Evolutionary conservation across 176 grass and related monocot species (phyloP).

Genomic region (Typha latifolia): DNA sequence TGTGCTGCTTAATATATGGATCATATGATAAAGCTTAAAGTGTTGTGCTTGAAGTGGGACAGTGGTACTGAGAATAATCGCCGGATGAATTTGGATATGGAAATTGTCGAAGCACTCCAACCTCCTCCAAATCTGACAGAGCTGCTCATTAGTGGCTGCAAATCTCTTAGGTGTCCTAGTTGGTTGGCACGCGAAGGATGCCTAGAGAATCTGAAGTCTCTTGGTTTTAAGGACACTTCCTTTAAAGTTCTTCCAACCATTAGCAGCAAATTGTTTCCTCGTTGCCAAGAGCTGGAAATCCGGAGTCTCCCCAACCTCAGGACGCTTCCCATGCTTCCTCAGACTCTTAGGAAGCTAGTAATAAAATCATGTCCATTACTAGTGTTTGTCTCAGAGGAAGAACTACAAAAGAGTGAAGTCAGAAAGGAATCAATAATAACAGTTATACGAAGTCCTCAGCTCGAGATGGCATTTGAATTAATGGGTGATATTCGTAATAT

Average conservation of each 20-base stretch:
- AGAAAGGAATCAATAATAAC: neutral
- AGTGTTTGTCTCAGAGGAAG: neutral
- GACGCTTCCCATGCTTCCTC: neutral
- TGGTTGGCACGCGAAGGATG: neutral
- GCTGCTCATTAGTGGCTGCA: slow-evolving; percentile 16
- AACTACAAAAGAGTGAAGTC: neutral
- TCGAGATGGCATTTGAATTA: no score
- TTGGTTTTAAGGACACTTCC: no score
- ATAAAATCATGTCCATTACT: neutral
- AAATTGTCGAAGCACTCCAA: slow-evolving; percentile 18
- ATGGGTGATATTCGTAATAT: no score
- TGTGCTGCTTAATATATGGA: no score
- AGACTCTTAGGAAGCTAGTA: neutral
- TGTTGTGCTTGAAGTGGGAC: slow-evolving; percentile 9
- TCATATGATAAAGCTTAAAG: no score
- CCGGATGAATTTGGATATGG: neutral
- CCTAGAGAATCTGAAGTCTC: no score
- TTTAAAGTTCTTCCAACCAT: no score
- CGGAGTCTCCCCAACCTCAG: neutral
- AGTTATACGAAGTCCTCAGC: no score
- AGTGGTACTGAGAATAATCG: neutral
- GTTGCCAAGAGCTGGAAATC: no score
- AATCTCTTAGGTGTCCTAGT: slow-evolving; percentile 3
- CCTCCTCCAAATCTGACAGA: slow-evolving; percentile 15
- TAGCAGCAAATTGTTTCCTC: no score